phyloP scores from a whole-genome alignment of 2,329 filamentous ascomycete species.

The Talaromyces sp. region DNA sequence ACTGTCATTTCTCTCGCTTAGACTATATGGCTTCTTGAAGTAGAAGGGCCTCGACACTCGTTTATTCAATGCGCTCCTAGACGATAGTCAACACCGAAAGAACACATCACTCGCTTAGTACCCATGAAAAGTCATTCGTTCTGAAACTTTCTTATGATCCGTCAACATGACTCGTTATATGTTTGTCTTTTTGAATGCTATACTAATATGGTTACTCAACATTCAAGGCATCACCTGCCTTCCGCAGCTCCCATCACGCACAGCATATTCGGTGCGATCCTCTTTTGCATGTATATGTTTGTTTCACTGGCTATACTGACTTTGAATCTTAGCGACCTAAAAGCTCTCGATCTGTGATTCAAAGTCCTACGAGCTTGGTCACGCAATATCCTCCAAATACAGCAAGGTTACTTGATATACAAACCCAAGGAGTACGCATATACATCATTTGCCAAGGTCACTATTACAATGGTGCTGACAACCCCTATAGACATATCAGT shows the following conservation, averaged over 20 bases:
- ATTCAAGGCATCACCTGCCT: slow-evolving; percentile 28
- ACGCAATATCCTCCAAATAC: slow-evolving; percentile 37
- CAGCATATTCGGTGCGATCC: slow-evolving; percentile 1
- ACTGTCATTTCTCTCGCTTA: background rate
- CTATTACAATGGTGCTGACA: background rate
- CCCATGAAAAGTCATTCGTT: slow-evolving; percentile 3
- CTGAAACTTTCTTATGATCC: background rate
- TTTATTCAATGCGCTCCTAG: slow-evolving; percentile 7
- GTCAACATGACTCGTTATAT: slow-evolving; percentile 23
- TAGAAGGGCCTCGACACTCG: background rate
- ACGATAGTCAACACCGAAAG: background rate
- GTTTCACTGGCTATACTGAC: background rate
- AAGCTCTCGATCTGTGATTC: background rate
- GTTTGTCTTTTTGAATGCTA: slow-evolving; percentile 26
- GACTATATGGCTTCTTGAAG: background rate
- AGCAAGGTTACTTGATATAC: slow-evolving; percentile 26
- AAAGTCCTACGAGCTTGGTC: slow-evolving; percentile 24
- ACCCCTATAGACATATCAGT: slow-evolving; percentile 29
- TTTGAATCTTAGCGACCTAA: background rate
- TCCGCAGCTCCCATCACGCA: slow-evolving; percentile 21
- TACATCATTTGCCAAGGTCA: background rate
- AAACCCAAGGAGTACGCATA: slow-evolving; percentile 32
- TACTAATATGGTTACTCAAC: slow-evolving; percentile 37
- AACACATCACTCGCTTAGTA: background rate
- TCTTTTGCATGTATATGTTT: background rate